Evolutionary conservation across 2,329 filamentous ascomycete genomes (phyloP).

Genomic region (Colletotrichum tropicicola): DNA sequence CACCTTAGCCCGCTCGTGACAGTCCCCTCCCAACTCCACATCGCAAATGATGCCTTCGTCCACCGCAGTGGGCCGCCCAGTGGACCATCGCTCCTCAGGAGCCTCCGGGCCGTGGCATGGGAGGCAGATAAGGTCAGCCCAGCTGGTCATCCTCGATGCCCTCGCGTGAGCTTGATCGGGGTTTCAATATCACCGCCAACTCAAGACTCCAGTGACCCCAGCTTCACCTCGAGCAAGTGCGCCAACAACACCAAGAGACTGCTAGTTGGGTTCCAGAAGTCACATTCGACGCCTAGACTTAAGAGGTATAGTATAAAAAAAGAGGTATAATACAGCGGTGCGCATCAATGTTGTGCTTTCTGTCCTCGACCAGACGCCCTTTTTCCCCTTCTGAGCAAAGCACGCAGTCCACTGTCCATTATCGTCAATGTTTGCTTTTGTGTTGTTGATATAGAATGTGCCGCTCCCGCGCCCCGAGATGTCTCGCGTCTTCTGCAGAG

Average conservation of each 20-base stretch:
- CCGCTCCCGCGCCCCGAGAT: neutral
- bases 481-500: neutral
- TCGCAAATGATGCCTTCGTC: neutral
- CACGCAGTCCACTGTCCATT: conserved; percentile 23
- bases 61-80: neutral
- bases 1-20: neutral
- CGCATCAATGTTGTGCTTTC: conserved; percentile 16
- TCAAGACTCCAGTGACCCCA: no score
- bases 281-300: conserved; percentile 12
- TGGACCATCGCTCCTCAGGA: neutral
- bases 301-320: conserved; percentile 14
- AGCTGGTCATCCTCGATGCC: no score
- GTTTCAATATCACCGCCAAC: no score
- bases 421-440: conserved; percentile 26
- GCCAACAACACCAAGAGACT: neutral
- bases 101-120: neutral
- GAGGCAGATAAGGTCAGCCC: neutral
- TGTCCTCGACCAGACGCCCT: neutral
- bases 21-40: neutral
- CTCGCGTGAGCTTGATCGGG: no score
- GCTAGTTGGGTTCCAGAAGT: conserved; percentile 3
- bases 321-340: conserved; percentile 31
- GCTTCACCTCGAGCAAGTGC: no score
- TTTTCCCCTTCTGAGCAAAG: neutral
- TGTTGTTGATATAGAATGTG: neutral